Percentiles rank a stretch among this genome's conserved stretches.
Conservation (phyloP, 2,329 filamentous ascomycete genomes). For the Tympanopsis confertula region DNA sequence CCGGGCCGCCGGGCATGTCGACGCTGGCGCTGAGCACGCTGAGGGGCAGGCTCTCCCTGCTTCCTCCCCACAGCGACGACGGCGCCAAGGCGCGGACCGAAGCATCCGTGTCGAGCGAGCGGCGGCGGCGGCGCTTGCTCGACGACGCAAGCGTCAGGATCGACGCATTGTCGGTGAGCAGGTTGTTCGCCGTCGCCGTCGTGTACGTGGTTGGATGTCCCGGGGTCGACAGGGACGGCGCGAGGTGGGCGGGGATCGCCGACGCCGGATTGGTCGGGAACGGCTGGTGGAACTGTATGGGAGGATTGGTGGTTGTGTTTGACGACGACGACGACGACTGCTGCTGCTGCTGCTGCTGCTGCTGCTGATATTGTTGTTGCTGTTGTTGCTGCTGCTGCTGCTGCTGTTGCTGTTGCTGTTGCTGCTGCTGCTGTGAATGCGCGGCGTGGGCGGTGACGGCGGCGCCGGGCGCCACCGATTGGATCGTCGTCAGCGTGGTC, state of each 20-base stretch:
- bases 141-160: constrained; percentile 77
- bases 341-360: too few relatives aligned
- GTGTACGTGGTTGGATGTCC: constrained; percentile 60
- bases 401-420: constrained; percentile 30
- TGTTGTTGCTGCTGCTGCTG: constrained; percentile 4
- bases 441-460: constrained; percentile 23
- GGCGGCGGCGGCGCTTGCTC: constrained; percentile 63
- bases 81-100: constrained; percentile 76
- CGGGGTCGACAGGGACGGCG: constrained; percentile 28
- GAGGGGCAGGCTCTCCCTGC: constrained; percentile 67
- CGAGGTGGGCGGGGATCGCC: constrained; percentile 62
- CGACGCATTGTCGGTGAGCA: constrained; percentile 75
- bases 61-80: constrained; percentile 71
- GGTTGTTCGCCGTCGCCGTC: constrained; percentile 69
- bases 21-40: constrained; percentile 67
- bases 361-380: too few relatives aligned
- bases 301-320: constrained; percentile 23
- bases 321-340: too few relatives aligned
- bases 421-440: constrained; percentile 10
- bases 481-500: constrained; percentile 76
- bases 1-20: constrained; percentile 30
- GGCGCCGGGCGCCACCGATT: constrained; percentile 55
- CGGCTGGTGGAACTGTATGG: constrained; percentile 54
- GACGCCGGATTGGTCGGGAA: constrained; percentile 56
- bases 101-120: constrained; percentile 76